Base-by-base conservation (phyloP, 1,284 basidiomycete genomes). In the Thecaphora frezii region DNA sequence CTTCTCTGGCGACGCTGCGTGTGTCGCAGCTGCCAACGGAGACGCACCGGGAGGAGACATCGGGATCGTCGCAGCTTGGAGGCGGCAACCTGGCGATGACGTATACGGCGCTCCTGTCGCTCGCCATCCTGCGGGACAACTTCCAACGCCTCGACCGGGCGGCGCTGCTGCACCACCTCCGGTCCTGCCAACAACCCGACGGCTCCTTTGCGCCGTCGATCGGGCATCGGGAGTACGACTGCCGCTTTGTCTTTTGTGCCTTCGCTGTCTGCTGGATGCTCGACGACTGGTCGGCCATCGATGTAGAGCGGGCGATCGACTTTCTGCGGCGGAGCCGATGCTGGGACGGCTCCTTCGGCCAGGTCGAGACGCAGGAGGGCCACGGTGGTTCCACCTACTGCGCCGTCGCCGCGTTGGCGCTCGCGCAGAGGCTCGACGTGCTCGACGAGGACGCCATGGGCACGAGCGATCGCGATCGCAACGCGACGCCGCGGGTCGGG, bases 351-450 rank as follows among this genome's bases (percentile, higher is more conserved):
- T 93, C 90, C 0, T 97, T 91, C 72, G 90, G 89, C 0, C 90
- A 93, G 73, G 83, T 85, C 1, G 88, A 90, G 0, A 84, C 83
- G 30, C 85, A 88, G 39, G 94, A 98, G 80, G 88, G 91, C 3
- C 88, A 93, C 79, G 91, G 91, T 87, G 94, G 94, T 5, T 91
- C 91, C 36, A 94, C 93, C 0, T 97, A 97, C 79, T 96, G 90
- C 69, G 88, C 89, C 0, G 77, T 96, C 14, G 90, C 93, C 1
- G 84, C 88, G 0, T 83, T 94, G 3, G 78, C 84, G 28, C 83
- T 96, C 2, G 61, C 79, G 2, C 46, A 49, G n/a, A 58, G 45
- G 5, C 48, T 61, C 9, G 42, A 55, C 14, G 23, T 5, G 18
- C 19, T 63, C 23, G 24, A 28, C 12, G n/a, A 41, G 10, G 39